Percentiles rank a stretch among this genome's conserved stretches.
Conservation (phyloP, 805 yeast species). For the Yarrowia bubula region DNA sequence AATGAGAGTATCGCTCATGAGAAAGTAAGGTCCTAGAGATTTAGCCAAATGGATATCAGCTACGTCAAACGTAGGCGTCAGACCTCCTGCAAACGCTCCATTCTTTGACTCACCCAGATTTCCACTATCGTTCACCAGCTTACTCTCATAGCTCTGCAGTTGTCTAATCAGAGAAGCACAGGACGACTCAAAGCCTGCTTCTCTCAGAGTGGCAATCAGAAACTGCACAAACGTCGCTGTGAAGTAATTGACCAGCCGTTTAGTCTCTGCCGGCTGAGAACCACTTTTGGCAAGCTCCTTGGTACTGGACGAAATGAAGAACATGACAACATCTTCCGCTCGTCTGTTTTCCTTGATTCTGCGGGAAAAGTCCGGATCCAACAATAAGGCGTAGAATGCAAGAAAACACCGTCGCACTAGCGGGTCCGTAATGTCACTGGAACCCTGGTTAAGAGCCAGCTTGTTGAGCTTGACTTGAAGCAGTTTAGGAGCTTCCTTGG, state of each 20-base stretch:
- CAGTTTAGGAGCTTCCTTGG: constrained; percentile 37
- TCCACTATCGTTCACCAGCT: background rate
- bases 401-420: constrained; percentile 57
- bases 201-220: constrained; percentile 32
- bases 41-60: constrained; percentile 54
- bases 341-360: constrained; percentile 40
- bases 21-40: constrained; percentile 52
- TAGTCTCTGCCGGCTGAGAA: constrained; percentile 43
- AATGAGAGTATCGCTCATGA: constrained; percentile 47
- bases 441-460: constrained; percentile 38
- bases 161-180: constrained; percentile 32
- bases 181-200: constrained; percentile 29
- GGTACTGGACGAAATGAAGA: constrained; percentile 38
- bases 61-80: constrained; percentile 51
- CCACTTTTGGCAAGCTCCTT: constrained; percentile 36
- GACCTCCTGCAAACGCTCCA: background rate
- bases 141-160: constrained; percentile 26
- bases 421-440: constrained; percentile 41
- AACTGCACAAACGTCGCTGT: constrained; percentile 38
- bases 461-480: constrained; percentile 39
- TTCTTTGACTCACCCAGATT: background rate
- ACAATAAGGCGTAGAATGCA: constrained; percentile 60
- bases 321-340: constrained; percentile 40
- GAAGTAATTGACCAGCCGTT: constrained; percentile 33
- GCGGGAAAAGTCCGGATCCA: constrained; percentile 48